Evolutionary conservation across 1,139 yeast species (phyloP), one percentile per base, ranked within the genome.

Genomic region (Debaryomyces subglobosus): DNA sequence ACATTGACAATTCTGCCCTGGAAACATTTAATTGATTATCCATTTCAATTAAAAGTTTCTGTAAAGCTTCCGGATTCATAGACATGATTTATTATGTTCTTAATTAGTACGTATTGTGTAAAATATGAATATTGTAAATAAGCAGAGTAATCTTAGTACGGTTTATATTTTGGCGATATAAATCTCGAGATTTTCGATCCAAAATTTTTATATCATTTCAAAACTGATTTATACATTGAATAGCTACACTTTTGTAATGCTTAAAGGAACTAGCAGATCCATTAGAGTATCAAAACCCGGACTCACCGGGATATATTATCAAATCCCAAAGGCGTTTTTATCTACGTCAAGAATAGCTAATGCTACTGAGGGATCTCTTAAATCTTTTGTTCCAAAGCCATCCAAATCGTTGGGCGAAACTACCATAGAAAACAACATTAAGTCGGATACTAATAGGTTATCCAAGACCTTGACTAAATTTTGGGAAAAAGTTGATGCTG

Each of bases 401-500:
- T 21, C 57, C 8, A 39, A 37, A 13, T 63, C 74, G 8, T 55
- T 67, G 25, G 77, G 79, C 23, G 59, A 61, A 33, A 66, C 65
- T 38, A 68, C 84, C 3, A 60, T 78, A 8, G 87, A 84, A 55
- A 71, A 77, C 49, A 85, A 84, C 58, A 58, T 72, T 37, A 64
- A 67, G 47, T 71, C 89, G 0, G 91, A 87, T 57, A 81, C 96
- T 5, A 89, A 88, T 64, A 74, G 88, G 57, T 71, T 87, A 48
- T 81, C 87, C 45, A 85, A 84, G 63, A 86, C 96, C 0, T 69
- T 88, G 47, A 76, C 82, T 45, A 85, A 84, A 65, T 92, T 94
- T 64, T 94, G 98, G 98, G 89, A 87, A 51, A 80, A 84, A 49
- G 96, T 90, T 8, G 78, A 76, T 24, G 73, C 88, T 12, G 57